Base-by-base conservation (phyloP, 495 filamentous ascomycete genomes). In the Podospora pseudocomata region DNA sequence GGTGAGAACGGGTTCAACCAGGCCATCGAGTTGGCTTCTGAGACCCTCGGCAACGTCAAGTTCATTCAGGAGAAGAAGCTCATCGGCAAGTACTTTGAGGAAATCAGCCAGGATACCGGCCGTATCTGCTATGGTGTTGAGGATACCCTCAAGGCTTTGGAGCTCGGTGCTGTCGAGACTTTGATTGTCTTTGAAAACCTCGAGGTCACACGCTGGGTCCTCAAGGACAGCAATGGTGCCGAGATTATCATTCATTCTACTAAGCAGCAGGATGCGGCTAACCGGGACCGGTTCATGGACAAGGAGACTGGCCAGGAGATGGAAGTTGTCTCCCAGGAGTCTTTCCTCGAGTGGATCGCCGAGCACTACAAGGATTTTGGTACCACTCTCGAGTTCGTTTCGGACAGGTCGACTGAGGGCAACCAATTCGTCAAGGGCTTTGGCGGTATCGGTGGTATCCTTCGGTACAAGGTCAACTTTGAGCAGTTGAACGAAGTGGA, bases 41-140 rank as follows among this genome's bases (percentile, higher is more conserved):
- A 99, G 84, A 98, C 95, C n/a, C 85, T 99, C 60, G 90, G 93
- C 80, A 98, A 97, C 73, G 95, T 99, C 84, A 99, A 99, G 80
- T 99, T 99, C 80, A 97, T 99, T 78, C 95, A 99, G 80, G 95
- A 99, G 86, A 99, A 99, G 90, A 97, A 96, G 84, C 87, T 99
- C 63, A 99, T 99, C 76, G 92, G 93, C 74, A 93, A 90, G 74
- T 99, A 99, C 86, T 99, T 99, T 75, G 92, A 98, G 77, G 93
- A 99, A 81, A 97, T 99, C 76, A 96, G 92, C 73, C 93, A 97
- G 76, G 96, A 99, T 74, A 94, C 89, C 60, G 95, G 95, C 68
- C 93, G 91, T 74, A 88, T 99, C 69, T 99, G 95, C 83, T 99
- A 99, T 77, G 94, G 95, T 84, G 87, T 98, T 61, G 95, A 98